Conservation (phyloP, 1,284 basidiomycete genomes). For the Binderoboletus segoi region DNA sequence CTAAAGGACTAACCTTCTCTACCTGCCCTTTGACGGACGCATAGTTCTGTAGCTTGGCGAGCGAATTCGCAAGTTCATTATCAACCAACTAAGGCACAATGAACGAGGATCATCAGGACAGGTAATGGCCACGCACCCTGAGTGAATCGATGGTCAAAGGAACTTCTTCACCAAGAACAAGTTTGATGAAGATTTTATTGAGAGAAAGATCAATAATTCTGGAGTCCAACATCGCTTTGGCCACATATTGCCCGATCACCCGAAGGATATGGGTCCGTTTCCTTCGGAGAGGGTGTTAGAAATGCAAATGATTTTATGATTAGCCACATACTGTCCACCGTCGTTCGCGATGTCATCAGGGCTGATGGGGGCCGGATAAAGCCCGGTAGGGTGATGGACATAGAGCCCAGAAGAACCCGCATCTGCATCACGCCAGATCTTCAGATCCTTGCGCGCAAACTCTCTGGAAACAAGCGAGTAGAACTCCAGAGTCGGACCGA, state of each 20-base stretch:
- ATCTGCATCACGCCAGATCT: slow-evolving; percentile 91
- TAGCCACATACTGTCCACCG: slow-evolving; percentile 65
- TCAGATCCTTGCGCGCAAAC: slow-evolving; percentile 85
- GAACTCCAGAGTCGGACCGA: slow-evolving; percentile 98
- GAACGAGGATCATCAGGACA: slow-evolving; percentile 7
- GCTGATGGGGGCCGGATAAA: slow-evolving; percentile 87
- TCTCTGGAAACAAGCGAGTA: slow-evolving; percentile 93
- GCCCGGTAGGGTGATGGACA: slow-evolving; percentile 80
- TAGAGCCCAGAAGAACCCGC: slow-evolving; percentile 61
- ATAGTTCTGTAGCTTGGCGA: slow-evolving; percentile 75
- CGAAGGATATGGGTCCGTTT: slow-evolving; percentile 84
- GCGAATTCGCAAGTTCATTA: slow-evolving; percentile 79
- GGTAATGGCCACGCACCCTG: slow-evolving; percentile 51
- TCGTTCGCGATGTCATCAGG: slow-evolving; percentile 66
- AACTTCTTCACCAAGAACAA: slow-evolving; percentile 84
- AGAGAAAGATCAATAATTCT: slow-evolving; percentile 96
- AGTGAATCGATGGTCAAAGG: slow-evolving; percentile 83
- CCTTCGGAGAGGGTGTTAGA: slow-evolving; percentile 38
- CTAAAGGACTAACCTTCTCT: slow-evolving; percentile 52
- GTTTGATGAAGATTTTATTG: slow-evolving; percentile 90
- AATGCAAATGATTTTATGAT: background rate
- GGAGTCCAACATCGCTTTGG: slow-evolving; percentile 96
- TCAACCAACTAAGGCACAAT: slow-evolving; percentile 70
- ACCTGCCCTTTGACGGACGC: slow-evolving; percentile 44
- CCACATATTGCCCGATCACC: slow-evolving; percentile 96